These are phyloP conservation scores for Ustilago loliicola DNA, from an alignment of 1,284 basidiomycete species.

Conservation along the genomic window DNA sequence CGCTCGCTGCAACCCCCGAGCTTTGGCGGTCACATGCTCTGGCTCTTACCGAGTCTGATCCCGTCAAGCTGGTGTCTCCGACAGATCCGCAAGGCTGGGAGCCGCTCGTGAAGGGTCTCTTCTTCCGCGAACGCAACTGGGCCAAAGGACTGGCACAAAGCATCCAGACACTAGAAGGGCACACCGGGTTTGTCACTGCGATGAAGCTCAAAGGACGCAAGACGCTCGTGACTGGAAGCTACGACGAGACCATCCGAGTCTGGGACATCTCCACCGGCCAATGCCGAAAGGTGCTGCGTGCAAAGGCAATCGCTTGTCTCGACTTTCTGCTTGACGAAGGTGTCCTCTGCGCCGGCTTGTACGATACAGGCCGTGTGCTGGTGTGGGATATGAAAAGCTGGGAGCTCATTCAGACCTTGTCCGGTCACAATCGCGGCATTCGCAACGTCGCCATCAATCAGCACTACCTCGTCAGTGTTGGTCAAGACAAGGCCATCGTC, in stretches of 20 bases:
- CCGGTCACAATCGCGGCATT: slow-evolving; percentile 77
- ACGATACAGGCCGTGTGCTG: slow-evolving; percentile 80
- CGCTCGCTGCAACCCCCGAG: slow-evolving; percentile 78
- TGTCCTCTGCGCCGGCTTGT: slow-evolving; percentile 90
- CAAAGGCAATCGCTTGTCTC: slow-evolving; percentile 89
- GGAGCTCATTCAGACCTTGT: slow-evolving; percentile 76
- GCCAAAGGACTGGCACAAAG: slow-evolving; percentile 77
- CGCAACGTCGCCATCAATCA: slow-evolving; percentile 87
- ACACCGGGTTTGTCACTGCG: slow-evolving; percentile 89
- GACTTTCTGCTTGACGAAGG: slow-evolving; percentile 87
- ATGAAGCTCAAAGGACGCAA: slow-evolving; percentile 78
- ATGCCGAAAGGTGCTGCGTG: slow-evolving; percentile 82
- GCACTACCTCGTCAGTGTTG: slow-evolving; percentile 87
- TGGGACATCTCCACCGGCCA: slow-evolving; percentile 76
- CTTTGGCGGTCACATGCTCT: slow-evolving; percentile 84
- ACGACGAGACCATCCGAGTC: slow-evolving; percentile 77
- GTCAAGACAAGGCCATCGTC: slow-evolving; percentile 88
- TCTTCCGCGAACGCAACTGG: slow-evolving; percentile 89
- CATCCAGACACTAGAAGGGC: slow-evolving; percentile 82
- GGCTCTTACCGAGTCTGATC: slow-evolving; percentile 80
- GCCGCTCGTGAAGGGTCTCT: slow-evolving; percentile 82
- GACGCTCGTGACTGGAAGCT: slow-evolving; percentile 84
- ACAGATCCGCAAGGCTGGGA: slow-evolving; percentile 71
- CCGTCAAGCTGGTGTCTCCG: slow-evolving; percentile 71
- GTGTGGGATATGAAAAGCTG: slow-evolving; percentile 49